Percentiles rank a stretch among this genome's conserved stretches.
phyloP scores from a whole-genome alignment of 23 red algal genomes.

The Gracilaria vermiculophylla region DNA sequence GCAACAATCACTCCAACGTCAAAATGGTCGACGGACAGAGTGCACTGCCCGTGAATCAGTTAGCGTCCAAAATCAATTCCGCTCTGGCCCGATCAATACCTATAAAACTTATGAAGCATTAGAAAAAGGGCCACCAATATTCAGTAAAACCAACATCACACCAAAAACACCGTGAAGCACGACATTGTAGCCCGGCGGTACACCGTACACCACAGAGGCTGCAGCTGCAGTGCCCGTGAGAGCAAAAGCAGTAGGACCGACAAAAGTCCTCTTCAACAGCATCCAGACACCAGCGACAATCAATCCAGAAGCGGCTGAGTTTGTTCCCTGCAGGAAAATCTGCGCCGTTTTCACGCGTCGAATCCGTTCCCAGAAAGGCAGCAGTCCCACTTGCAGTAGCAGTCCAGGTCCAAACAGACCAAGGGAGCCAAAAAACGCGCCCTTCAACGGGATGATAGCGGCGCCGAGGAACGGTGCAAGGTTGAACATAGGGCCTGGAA shows the following conservation, averaged over 20 bases:
- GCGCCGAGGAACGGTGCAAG: conserved; percentile 72
- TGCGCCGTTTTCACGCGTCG: conserved; percentile 16
- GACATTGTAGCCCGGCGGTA: conserved; percentile 43
- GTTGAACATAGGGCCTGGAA: conserved; percentile 81
- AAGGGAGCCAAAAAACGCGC: conserved; percentile 42
- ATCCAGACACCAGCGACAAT: conserved; percentile 69
- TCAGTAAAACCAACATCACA: conserved; percentile 14
- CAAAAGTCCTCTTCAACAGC: conserved; percentile 38
- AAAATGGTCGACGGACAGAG: background rate
- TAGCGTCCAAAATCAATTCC: background rate
- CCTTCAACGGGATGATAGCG: conserved; percentile 34
- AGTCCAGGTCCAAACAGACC: conserved; percentile 72
- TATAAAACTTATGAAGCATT: background rate
- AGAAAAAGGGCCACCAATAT: conserved; percentile 67
- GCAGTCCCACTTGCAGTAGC: conserved; percentile 40
- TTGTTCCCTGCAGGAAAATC: conserved; percentile 46
- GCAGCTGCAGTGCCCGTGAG: conserved; percentile 49
- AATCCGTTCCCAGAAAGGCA: conserved; percentile 76
- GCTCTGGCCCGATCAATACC: no score
- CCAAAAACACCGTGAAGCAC: conserved; percentile 41
- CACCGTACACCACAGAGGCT: conserved; percentile 1
- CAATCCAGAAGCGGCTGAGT: conserved; percentile 65
- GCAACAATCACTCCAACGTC: no score
- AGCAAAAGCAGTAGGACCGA: conserved; percentile 45
- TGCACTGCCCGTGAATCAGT: no score